Evolutionary conservation across 768 basidiomycete species (phyloP), one percentile per base, ranked within the genome.

Genomic region (Pleurotus djamor): DNA sequence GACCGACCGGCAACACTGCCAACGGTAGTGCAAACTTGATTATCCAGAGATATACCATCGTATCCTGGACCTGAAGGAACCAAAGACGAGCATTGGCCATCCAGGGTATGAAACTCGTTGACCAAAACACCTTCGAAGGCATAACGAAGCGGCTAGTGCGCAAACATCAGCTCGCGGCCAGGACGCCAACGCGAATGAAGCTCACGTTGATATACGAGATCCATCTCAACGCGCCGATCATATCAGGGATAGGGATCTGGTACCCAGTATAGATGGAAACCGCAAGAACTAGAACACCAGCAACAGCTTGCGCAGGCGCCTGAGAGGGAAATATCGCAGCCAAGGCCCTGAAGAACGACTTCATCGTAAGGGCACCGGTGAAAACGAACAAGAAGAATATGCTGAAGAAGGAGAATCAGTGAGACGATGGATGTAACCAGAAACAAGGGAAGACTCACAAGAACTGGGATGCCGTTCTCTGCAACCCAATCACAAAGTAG

Each of bases 51-150:
- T 43, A 87, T 69, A n/a, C 75, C 74, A 61, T 81, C 82, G 61
- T 91, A 91, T 0, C 83, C 83, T 0, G 86, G 71, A 0, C 89
- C 88, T 2, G 74, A 78, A 5, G 89, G 86, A 0, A 86, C 83
- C 9, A 89, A 72, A 45, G 74, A 69, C 32, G 87, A 74, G 66
- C 88, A 88, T 10, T 72, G 66, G 45, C 87, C 91, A 21, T 88
- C 69, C 7, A 89, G 72, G 0, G 83, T 86, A 63, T 82, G 84
- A 72, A 94, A 94, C 69, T 96, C 92, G 71, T 94, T 96, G 33
- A 83, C 78, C 68, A 96, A 78, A 45, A 94, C 70, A 0, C 81
- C 78, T 61, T 92, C 89, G 68, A 95, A 94, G 0, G 83, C 87
- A 67, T 86, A 94, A 1, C 76, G 80, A 41, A 91, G 60, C 57